These are phyloP conservation scores for Lactarius sp. DNA, from an alignment of 768 basidiomycete genomes.

Conservation along the genomic window DNA sequence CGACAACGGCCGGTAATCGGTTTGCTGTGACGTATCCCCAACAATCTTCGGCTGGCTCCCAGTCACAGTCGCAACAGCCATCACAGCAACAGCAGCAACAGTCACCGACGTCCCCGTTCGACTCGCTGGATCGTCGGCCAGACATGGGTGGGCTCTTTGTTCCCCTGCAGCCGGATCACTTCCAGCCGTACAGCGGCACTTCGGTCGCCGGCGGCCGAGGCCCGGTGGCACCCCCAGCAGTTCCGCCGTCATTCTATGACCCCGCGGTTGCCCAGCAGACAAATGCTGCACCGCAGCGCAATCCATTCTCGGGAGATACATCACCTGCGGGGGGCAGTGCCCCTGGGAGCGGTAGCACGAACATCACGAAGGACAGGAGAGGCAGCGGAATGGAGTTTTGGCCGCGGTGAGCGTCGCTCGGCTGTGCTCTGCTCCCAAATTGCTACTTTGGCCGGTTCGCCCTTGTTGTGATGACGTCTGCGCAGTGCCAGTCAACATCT, in stretches of 20 bases:
- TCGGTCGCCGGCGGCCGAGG: constrained; percentile 32
- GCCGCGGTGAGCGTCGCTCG: constrained; percentile 50
- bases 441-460: not conserved
- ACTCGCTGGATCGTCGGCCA: constrained; percentile 55
- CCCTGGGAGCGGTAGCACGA: constrained; percentile 40
- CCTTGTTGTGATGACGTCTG: constrained; percentile 6
- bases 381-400: constrained; percentile 67
- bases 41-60: constrained; percentile 24
- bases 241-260: constrained; percentile 67
- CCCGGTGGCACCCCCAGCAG: constrained; percentile 49
- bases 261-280: constrained; percentile 45
- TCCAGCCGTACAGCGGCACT: constrained; percentile 45
- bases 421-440: not conserved
- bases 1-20: constrained; percentile 53
- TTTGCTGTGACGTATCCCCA: constrained; percentile 51
- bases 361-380: constrained; percentile 49
- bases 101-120: constrained; percentile 44
- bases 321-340: constrained; percentile 21
- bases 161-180: constrained; percentile 82
- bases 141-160: constrained; percentile 70
- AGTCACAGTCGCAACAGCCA: constrained; percentile 26
- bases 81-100: constrained; percentile 34
- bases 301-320: constrained; percentile 31
- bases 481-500: constrained; percentile 10
- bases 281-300: constrained; percentile 32